A percentile compares a stretch with the other conserved stretches of the same genome.
Conservation (phyloP, 2,329 filamentous ascomycete genomes). For the Fusarium drepaniforme region DNA sequence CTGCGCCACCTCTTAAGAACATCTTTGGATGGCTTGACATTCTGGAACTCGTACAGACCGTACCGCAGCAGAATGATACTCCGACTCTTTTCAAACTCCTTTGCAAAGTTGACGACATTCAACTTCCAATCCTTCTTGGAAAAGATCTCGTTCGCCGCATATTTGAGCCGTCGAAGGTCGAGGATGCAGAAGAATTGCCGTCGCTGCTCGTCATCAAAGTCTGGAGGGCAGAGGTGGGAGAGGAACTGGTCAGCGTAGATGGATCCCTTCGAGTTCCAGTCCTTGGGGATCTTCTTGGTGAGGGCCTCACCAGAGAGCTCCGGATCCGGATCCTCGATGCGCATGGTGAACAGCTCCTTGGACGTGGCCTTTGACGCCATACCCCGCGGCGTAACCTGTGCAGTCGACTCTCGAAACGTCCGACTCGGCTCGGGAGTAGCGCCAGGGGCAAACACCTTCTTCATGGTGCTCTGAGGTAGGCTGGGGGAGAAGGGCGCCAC, state of each 20-base stretch:
- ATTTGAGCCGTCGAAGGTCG: slow-evolving; percentile 71
- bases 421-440: slow-evolving; percentile 58
- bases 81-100: slow-evolving; percentile 74
- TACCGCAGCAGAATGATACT: slow-evolving; percentile 72
- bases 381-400: slow-evolving; percentile 61
- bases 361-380: slow-evolving; percentile 62
- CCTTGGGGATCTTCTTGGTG: slow-evolving; percentile 65
- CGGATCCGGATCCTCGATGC: slow-evolving; percentile 68
- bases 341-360: slow-evolving; percentile 68
- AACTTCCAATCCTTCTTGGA: slow-evolving; percentile 72
- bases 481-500: slow-evolving; percentile 58
- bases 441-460: slow-evolving; percentile 61
- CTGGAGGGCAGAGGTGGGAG: slow-evolving; percentile 66
- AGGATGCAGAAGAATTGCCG: slow-evolving; percentile 74
- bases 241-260: slow-evolving; percentile 72
- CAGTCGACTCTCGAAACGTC: slow-evolving; percentile 58
- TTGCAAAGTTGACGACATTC: slow-evolving; percentile 72
- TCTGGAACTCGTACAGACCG: slow-evolving; percentile 73
- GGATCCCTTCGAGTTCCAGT: slow-evolving; percentile 64
- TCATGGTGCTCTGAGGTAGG: slow-evolving; percentile 58
- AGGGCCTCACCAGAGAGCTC: slow-evolving; percentile 68
- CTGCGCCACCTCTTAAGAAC: slow-evolving; percentile 70
- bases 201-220: slow-evolving; percentile 69
- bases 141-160: slow-evolving; percentile 72
- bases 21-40: slow-evolving; percentile 69